Evolutionary conservation across 805 yeast genomes (phyloP).

Genomic region (Starmerella floricola): DNA sequence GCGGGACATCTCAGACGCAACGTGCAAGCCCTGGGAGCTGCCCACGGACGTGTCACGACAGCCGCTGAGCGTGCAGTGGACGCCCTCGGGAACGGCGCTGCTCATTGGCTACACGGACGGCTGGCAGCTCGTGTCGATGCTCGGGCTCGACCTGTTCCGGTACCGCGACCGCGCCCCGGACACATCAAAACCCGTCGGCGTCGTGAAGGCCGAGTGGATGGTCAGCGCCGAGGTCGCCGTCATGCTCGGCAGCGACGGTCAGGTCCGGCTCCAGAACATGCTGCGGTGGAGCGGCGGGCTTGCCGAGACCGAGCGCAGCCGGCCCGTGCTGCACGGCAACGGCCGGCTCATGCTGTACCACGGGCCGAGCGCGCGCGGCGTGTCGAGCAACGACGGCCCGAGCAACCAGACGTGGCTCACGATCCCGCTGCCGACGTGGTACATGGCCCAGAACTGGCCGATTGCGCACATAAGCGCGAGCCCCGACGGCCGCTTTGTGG

Average conservation of each 20-base stretch:
- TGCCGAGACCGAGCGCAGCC: conserved; percentile 21
- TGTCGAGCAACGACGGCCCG: conserved; percentile 20
- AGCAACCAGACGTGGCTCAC: conserved; percentile 31
- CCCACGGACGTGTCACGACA: conserved; percentile 1
- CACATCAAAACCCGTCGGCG: conserved; percentile 15
- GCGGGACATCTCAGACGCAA: background rate
- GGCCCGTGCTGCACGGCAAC: conserved; percentile 35
- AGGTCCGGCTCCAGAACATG: conserved; percentile 20
- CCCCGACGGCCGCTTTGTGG: conserved; percentile 38
- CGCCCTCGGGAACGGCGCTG: conserved; percentile 30
- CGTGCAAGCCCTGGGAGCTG: conserved; percentile 6
- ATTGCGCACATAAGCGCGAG: conserved; percentile 35
- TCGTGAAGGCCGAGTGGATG: conserved; percentile 28
- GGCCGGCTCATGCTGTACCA: conserved; percentile 36
- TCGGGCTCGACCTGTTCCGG: conserved; percentile 32
- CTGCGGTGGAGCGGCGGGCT: conserved; percentile 28
- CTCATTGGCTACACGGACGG: conserved; percentile 32
- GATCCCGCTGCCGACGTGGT: conserved; percentile 37
- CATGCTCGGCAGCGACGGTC: conserved; percentile 22
- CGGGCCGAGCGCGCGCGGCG: conserved; percentile 29
- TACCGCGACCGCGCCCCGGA: conserved; percentile 1
- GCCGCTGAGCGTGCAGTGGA: conserved; percentile 27
- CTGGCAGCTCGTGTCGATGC: conserved; percentile 38
- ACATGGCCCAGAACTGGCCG: conserved; percentile 36
- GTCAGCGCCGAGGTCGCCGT: conserved; percentile 31